Base-by-base conservation (phyloP, 2,329 filamentous ascomycete species). In the Albifimbria verrucaria region DNA sequence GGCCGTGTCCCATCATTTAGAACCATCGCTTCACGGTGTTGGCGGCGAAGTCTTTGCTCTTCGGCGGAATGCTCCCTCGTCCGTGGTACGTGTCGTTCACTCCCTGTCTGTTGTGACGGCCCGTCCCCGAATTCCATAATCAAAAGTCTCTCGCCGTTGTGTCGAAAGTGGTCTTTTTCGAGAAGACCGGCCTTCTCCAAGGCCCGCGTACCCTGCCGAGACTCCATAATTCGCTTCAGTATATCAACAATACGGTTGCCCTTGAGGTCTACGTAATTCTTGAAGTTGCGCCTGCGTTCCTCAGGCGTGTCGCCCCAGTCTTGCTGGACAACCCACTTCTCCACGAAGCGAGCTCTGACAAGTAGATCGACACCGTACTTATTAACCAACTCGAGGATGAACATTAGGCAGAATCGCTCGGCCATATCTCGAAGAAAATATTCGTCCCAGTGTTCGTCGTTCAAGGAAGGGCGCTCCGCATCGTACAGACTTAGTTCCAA, bases 1-100 rank as follows among this genome's bases (percentile, higher is more conserved):
- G 89, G 88, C 26, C 87, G 80, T 21, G 83, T 90, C n/a, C 90
- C 89, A 63, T 96, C 91, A 63, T 92, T 93, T 52, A 96, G 76
- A 20, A 97, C 92, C 82, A 97, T 92, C 4, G 91, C 92, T 73
- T 96, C 91, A 59, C 92, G 81, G 64, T 93, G 82, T 48, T 90
- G 81, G 58, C 92, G 81, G 55, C 91, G 78, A 55, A 92, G 76
- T 50, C 87, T 82, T 62, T 89, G 86, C 67, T 93, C 89, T 65
- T 85, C 85, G 7, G 72, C 76, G 54, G 77, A 84, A 65, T 83
- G 80, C 53, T 83, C 80, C 55, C 77, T 62, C 2, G 68, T 65
- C 32, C 72, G 62, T 26, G 68, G 61, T 6, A 60, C 53, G 21
- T 66, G 67, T 36, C 57, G 60, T 25, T 68, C 68, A 3, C 57